Evolutionary conservation across 768 basidiomycete genomes (phyloP).

Genomic region (Tylopilus cervinicoccineus): DNA sequence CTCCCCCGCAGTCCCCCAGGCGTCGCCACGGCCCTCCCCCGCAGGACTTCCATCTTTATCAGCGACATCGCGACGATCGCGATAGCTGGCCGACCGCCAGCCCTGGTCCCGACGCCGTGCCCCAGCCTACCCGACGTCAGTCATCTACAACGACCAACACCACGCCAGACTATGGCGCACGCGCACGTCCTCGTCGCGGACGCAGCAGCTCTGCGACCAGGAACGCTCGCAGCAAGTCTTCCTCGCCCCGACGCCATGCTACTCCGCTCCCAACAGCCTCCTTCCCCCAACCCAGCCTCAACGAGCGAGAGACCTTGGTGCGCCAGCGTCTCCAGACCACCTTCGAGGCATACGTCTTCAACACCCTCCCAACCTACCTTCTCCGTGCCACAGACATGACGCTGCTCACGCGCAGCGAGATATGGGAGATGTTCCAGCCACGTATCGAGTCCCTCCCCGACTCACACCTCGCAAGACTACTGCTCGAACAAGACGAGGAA

Average conservation of each 20-base stretch:
- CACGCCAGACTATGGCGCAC: constrained; percentile 17
- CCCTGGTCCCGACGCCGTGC: constrained; percentile 8
- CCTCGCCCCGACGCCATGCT: constrained; percentile 20
- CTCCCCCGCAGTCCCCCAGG: constrained; percentile 13
- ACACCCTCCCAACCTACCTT: constrained; percentile 23
- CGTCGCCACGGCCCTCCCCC: constrained; percentile 8
- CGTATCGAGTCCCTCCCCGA: constrained; percentile 20
- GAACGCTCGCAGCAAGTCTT: constrained; percentile 13
- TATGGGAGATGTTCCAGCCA: constrained; percentile 18
- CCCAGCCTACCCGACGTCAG: constrained; percentile 17
- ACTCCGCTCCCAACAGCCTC: constrained; percentile 11
- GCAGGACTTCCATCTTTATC: constrained; percentile 16
- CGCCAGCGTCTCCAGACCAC: constrained; percentile 20
- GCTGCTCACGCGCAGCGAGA: constrained; percentile 16
- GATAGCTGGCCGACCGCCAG: constrained; percentile 12
- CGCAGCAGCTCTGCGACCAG: constrained; percentile 19
- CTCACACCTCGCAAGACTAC: constrained; percentile 19
- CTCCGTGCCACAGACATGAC: constrained; percentile 22
- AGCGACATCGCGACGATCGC: constrained; percentile 22
- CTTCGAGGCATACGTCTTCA: constrained; percentile 25
- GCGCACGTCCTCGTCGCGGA: constrained; percentile 13
- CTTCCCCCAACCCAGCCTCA: constrained; percentile 20
- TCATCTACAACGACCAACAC: constrained; percentile 16
- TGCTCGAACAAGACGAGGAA: constrained; percentile 24
- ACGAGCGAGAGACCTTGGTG: constrained; percentile 16